Evolutionary conservation across 805 yeast species (phyloP).

Genomic region (Candida vartiovaarae): DNA sequence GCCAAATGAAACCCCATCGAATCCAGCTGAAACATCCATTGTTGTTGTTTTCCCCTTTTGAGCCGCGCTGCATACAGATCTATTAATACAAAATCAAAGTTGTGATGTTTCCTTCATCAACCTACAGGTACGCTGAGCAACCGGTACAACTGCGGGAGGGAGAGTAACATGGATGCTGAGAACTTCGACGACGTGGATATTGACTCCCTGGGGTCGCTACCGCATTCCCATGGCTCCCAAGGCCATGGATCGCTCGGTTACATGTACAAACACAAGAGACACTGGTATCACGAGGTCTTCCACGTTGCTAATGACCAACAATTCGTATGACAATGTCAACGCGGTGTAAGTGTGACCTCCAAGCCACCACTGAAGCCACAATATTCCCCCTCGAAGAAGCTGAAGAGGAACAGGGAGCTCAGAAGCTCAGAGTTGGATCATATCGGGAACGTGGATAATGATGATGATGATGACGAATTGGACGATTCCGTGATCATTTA

Average conservation of each 20-base stretch:
- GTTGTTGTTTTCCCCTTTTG: neutral
- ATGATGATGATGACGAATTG: constrained; percentile 44
- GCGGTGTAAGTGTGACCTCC: too few relatives aligned
- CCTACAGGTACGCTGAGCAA: too few relatives aligned
- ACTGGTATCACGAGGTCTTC: constrained; percentile 14
- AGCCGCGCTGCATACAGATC: neutral
- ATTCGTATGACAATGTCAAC: constrained; percentile 3
- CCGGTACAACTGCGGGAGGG: too few relatives aligned
- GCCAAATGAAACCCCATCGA: too few relatives aligned
- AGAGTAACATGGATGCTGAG: neutral
- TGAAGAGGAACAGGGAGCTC: constrained; percentile 2
- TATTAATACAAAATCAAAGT: too few relatives aligned
- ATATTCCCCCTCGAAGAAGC: constrained; percentile 1
- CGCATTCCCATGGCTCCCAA: neutral
- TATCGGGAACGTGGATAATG: constrained; percentile 6
- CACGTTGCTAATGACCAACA: constrained; percentile 7
- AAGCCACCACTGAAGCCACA: neutral
- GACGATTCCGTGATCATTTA: constrained; percentile 47
- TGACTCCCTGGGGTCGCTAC: constrained; percentile 5
- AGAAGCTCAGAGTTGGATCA: neutral
- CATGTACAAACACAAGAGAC: constrained; percentile 4
- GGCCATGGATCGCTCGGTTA: constrained; percentile 4
- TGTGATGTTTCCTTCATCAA: too few relatives aligned
- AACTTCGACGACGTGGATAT: constrained; percentile 19
- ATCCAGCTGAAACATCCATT: too few relatives aligned